phyloP scores from a whole-genome alignment of 2,329 filamentous ascomycete genomes.

The Tympanopsis confertula region DNA sequence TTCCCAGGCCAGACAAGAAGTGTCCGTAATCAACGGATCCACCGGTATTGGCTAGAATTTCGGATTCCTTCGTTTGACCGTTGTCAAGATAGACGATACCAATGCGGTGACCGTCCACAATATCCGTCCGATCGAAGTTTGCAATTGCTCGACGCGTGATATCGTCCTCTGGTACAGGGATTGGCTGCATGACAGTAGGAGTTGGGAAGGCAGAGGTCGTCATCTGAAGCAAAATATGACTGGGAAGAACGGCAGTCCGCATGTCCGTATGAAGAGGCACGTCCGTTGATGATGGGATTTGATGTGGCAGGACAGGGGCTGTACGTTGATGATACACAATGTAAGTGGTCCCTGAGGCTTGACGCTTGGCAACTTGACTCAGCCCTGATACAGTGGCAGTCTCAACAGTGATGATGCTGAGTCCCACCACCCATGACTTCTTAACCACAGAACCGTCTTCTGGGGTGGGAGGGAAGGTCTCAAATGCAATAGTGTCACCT shows the following conservation, averaged over 20 bases:
- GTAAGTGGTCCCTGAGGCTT: slow-evolving; percentile 35
- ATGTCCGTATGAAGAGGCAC: slow-evolving; percentile 22
- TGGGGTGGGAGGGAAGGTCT: slow-evolving; percentile 23
- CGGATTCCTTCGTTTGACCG: slow-evolving; percentile 50
- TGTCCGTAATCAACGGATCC: slow-evolving; percentile 58
- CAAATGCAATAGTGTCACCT: slow-evolving; percentile 27
- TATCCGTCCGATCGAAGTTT: slow-evolving; percentile 57
- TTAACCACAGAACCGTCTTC: slow-evolving; percentile 25
- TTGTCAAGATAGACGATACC: slow-evolving; percentile 61
- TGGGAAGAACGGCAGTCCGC: slow-evolving; percentile 27
- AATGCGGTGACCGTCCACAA: slow-evolving; percentile 62
- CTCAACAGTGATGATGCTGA: slow-evolving; percentile 36
- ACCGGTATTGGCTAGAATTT: slow-evolving; percentile 53
- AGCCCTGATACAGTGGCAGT: slow-evolving; percentile 30
- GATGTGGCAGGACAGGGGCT: slow-evolving; percentile 28
- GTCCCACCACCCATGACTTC: slow-evolving; percentile 35
- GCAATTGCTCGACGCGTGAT: slow-evolving; percentile 38
- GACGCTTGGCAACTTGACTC: slow-evolving; percentile 34
- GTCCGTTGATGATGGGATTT: slow-evolving; percentile 23
- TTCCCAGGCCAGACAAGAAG: slow-evolving; percentile 52
- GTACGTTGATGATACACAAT: slow-evolving; percentile 32
- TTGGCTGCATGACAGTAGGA: slow-evolving; percentile 20
- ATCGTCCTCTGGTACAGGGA: slow-evolving; percentile 44
- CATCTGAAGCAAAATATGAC: slow-evolving; percentile 27
- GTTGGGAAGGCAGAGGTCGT: slow-evolving; percentile 27